Evolutionary conservation across 108 stramenopile species (phyloP), one percentile per base, ranked within the genome.

Genomic region (Discostella stelligeroides): DNA sequence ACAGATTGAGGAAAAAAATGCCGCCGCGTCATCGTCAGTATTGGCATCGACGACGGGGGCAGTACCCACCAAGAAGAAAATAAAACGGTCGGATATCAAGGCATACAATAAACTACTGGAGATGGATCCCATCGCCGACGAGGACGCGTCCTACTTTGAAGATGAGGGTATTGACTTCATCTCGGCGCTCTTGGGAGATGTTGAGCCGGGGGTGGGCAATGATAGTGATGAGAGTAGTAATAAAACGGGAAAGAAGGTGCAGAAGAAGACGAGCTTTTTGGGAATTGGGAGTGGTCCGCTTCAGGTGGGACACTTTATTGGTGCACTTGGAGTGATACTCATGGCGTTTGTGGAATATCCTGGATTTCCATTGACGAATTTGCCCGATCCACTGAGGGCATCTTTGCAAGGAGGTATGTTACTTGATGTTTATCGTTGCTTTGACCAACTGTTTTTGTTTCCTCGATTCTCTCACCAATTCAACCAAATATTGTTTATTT

Each of bases 331-430:
- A 12, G 84, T 92, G 50, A 64, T 92, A 2, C 51, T 95, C 34
- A 88, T 88, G 87, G 91, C 89, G 41, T 92, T 89, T 63, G 86
- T 95, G 18, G 86, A 95, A 63, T 95, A 95, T 71, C 93, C 93
- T 30, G 93, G 93, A 18, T 95, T 95, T 69, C 93, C 93, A 1
- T 70, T 95, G 80, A 95, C 93, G 0, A 90, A 95, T 72, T 80
- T 95, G 56, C 93, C 93, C 17, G 82, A 88, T 48, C 86, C 84
- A 0, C 28, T 90, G 50, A 79, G 93, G 56, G 90, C 65, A 24
- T 77, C 84, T 7, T 75, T 95, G 45, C 92, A 94, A 83, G 88
- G 88, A 49, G 92, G 89, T 90, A 63, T 57, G 89, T 77, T 37
- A 14, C 13, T 39, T 60, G 4, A 53, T 12, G 23, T 14, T 28